These are phyloP conservation scores for Nyssa sinensis DNA, from an alignment of 148 eudicot genomes.

Conservation along the genomic window DNA sequence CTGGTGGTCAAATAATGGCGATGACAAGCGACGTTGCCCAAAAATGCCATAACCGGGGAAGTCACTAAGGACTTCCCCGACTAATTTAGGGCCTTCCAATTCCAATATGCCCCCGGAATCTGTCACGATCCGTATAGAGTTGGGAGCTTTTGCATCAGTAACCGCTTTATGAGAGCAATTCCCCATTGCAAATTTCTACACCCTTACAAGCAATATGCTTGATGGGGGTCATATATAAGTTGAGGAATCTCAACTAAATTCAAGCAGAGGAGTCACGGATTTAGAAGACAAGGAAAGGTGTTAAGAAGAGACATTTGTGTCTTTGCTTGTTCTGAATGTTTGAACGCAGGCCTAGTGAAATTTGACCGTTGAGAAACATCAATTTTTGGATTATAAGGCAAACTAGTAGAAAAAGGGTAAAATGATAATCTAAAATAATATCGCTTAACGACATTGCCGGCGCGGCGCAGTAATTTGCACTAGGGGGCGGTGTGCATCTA, in stretches of 20 bases:
- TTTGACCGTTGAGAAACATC: conserved; percentile 31
- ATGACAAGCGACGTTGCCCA: conserved; percentile 19
- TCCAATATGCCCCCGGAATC: conserved; percentile 42
- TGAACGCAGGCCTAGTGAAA: conserved; percentile 4
- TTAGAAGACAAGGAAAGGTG: conserved; percentile 1
- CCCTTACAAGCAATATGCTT: background rate
- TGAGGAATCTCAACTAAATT: background rate
- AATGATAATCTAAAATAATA: background rate
- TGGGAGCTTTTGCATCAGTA: conserved; percentile 13
- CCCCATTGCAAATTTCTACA: conserved; percentile 40
- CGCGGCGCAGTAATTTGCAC: conserved; percentile 5
- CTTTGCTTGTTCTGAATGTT: conserved; percentile 17
- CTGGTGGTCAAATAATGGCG: conserved; percentile 39
- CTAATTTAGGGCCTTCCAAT: conserved; percentile 36
- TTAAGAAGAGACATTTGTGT: background rate
- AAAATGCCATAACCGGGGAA: conserved; percentile 58
- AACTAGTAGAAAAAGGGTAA: conserved; percentile 5
- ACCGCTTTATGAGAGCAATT: conserved; percentile 52
- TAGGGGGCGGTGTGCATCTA: conserved; percentile 13
- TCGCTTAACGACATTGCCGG: conserved; percentile 6
- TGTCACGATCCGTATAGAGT: conserved; percentile 38
- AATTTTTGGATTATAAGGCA: background rate
- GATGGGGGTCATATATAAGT: background rate
- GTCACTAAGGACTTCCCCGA: conserved; percentile 36
- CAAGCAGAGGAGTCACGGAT: conserved; percentile 14